Percentiles rank a stretch among this genome's conserved stretches.
phyloP scores from a whole-genome alignment of 2,329 filamentous ascomycete species.

The Penicillium digitatum region DNA sequence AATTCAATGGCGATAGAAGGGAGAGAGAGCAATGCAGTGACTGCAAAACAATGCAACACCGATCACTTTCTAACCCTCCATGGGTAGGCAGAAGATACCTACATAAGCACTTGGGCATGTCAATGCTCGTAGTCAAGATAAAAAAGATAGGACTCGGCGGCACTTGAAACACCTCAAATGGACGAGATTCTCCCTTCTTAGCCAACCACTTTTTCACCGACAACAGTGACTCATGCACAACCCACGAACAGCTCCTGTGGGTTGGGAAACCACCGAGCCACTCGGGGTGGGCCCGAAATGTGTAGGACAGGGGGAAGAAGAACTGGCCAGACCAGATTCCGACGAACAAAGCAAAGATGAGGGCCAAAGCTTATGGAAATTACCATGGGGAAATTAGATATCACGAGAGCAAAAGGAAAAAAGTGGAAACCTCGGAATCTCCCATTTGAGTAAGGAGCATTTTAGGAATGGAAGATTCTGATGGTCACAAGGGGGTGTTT shows the following conservation, averaged over 20 bases:
- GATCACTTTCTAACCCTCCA: not conserved
- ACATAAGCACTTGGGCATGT: not conserved
- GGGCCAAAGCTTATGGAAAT: too few species aligned
- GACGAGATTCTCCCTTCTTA: not conserved
- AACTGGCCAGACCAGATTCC: not conserved
- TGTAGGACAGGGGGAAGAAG: not conserved
- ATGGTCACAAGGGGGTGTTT: constrained; percentile 1
- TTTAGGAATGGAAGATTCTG: constrained; percentile 6
- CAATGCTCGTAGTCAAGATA: not conserved
- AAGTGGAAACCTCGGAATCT: constrained; percentile 7
- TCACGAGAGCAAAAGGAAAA: not conserved
- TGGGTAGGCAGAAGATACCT: not conserved
- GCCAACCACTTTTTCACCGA: not conserved
- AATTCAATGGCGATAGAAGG: not conserved
- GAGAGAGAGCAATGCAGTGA: not conserved
- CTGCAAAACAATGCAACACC: not conserved
- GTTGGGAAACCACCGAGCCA: not conserved
- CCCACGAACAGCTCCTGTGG: not conserved
- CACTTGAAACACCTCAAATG: not conserved
- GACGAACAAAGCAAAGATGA: not conserved
- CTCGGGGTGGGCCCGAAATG: not conserved
- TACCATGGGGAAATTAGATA: not conserved
- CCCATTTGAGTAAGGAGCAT: constrained; percentile 11
- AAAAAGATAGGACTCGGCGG: not conserved
- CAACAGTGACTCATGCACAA: not conserved